Conservation (phyloP, 768 basidiomycete genomes). For the Agrocybe praecox region DNA sequence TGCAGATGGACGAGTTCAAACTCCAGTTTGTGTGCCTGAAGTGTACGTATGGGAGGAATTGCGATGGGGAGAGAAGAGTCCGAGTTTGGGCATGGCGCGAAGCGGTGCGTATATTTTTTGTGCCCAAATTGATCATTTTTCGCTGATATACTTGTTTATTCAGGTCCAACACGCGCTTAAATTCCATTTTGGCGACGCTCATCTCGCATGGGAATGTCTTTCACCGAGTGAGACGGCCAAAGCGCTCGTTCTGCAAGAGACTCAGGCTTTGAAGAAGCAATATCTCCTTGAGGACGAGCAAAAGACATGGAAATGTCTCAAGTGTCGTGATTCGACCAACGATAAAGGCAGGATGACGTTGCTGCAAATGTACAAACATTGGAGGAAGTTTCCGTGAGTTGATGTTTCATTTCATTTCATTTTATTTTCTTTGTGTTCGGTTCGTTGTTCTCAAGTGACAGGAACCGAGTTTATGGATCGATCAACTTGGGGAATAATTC, state of each 20-base stretch:
- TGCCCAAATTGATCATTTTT: background rate
- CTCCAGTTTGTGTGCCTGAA: constrained; percentile 36
- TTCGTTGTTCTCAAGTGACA: no score
- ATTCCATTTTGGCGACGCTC: constrained; percentile 28
- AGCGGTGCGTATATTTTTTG: constrained; percentile 29
- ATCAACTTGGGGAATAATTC: no score
- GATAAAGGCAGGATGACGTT: constrained; percentile 25
- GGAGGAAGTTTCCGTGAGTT: constrained; percentile 10
- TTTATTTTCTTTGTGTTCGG: background rate
- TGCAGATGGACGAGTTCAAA: constrained; percentile 30
- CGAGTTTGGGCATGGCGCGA: constrained; percentile 33
- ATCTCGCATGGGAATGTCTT: constrained; percentile 30
- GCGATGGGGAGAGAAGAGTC: constrained; percentile 33
- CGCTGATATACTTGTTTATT: background rate
- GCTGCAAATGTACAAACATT: constrained; percentile 18
- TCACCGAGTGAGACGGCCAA: constrained; percentile 22
- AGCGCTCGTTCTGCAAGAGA: constrained; percentile 21
- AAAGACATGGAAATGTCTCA: constrained; percentile 29
- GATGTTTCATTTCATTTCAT: background rate
- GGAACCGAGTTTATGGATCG: no score
- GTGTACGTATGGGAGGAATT: constrained; percentile 31
- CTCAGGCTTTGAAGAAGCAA: constrained; percentile 13
- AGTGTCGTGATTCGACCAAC: constrained; percentile 21
- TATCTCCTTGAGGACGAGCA: constrained; percentile 7
- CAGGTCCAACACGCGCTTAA: constrained; percentile 35